phyloP scores from a whole-genome alignment of 495 filamentous ascomycete genomes.

The Penicillium samsonianum region DNA sequence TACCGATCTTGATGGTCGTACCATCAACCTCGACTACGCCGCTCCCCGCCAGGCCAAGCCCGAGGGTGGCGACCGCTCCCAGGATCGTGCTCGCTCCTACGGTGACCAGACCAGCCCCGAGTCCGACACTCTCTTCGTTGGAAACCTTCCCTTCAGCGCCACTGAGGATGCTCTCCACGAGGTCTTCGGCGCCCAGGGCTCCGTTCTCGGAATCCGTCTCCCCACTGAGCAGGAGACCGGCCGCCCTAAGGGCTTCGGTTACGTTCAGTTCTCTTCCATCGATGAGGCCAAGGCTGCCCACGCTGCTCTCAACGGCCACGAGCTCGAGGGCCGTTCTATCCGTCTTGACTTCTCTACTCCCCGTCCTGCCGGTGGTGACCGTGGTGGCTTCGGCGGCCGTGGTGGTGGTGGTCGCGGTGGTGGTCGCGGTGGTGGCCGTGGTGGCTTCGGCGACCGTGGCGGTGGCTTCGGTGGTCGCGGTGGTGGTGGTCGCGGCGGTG shows the following conservation, averaged over 20 bases:
- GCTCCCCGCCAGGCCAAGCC: constrained; percentile 59
- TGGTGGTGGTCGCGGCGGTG: constrained; percentile 40
- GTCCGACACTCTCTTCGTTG: constrained; percentile 88
- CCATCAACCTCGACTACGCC: constrained; percentile 88
- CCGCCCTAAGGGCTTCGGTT: constrained; percentile 91
- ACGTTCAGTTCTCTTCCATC: constrained; percentile 79
- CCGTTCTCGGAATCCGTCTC: constrained; percentile 76
- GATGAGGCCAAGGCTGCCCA: constrained; percentile 84
- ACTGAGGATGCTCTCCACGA: constrained; percentile 73
- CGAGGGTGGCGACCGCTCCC: constrained; percentile 55
- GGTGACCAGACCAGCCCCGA: constrained; percentile 77
- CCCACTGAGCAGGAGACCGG: constrained; percentile 89
- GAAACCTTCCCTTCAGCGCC: constrained; percentile 86
- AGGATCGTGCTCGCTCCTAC: constrained; percentile 69
- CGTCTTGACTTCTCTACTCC: constrained; percentile 89
- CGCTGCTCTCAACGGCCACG: constrained; percentile 70
- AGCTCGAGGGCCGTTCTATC: constrained; percentile 76
- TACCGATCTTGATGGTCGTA: constrained; percentile 77
- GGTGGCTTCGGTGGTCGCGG: constrained; percentile 48
- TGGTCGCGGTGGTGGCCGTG: constrained; percentile 51
- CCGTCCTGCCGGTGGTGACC: constrained; percentile 54
- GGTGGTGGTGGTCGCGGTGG: constrained; percentile 50
- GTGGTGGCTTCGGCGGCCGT: constrained; percentile 52
- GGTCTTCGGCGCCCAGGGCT: constrained; percentile 70
- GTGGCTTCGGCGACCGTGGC: constrained; percentile 49